These are phyloP conservation scores for Ceratonia siliqua DNA, from an alignment of 306 rosid species.

Conservation along the genomic window DNA sequence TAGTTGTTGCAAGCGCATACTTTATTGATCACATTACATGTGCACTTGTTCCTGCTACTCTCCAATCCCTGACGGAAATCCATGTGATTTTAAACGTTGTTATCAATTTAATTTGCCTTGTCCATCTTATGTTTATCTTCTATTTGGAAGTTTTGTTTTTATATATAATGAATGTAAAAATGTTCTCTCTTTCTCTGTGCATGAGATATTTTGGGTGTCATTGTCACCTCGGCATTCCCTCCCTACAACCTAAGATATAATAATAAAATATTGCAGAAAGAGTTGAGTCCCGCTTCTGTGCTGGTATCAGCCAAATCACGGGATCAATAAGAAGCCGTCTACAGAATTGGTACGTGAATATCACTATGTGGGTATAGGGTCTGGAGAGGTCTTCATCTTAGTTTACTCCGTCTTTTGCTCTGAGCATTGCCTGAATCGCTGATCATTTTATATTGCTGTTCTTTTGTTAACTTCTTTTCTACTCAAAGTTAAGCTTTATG, in stretches of 20 bases:
- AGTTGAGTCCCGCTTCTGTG: background rate
- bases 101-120: background rate
- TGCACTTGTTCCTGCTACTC: conserved; percentile 29
- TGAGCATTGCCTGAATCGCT: conserved; percentile 43
- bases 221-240: conserved; percentile 44
- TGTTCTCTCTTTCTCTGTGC: background rate
- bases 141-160: background rate
- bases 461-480: background rate
- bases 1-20: background rate
- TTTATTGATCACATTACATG: conserved; percentile 38
- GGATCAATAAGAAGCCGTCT: conserved; percentile 22
- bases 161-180: background rate
- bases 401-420: conserved; percentile 37
- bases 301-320: conserved; percentile 24
- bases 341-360: conserved; percentile 28
- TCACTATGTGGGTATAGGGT: conserved; percentile 29
- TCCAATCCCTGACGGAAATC: conserved; percentile 20
- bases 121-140: background rate
- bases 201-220: conserved; percentile 27
- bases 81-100: conserved; percentile 27
- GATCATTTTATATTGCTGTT: background rate
- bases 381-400: conserved; percentile 11
- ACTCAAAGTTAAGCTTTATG: background rate
- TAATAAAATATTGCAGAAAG: conserved; percentile 4
- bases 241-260: background rate